Conservation (phyloP, 371 early-diverging fungal species). For the Rhizopus arrhizus region DNA sequence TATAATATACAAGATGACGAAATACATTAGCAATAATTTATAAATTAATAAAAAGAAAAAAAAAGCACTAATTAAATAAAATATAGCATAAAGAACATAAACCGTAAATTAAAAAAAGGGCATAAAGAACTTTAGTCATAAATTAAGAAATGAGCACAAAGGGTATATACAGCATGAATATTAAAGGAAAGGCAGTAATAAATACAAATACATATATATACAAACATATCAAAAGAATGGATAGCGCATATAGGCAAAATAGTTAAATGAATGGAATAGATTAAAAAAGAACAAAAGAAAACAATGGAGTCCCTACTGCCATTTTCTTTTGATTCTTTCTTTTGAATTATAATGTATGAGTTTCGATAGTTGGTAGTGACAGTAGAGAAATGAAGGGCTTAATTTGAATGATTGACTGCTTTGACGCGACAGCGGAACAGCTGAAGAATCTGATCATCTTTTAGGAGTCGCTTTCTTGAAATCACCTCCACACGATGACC, state of each 20-base stretch:
- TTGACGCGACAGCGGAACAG: slow-evolving; percentile 17
- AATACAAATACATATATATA: slow-evolving; percentile 9
- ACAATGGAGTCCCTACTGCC: slow-evolving; percentile 4
- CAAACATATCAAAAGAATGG: slow-evolving; percentile 14
- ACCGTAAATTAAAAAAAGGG: slow-evolving; percentile 1
- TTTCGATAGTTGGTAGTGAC: slow-evolving; percentile 14
- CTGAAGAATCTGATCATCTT: slow-evolving; percentile 16
- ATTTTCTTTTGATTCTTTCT: slow-evolving; percentile 15
- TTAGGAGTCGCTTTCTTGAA: slow-evolving; percentile 14
- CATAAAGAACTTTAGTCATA: slow-evolving; percentile 2
- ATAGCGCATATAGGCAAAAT: slow-evolving; percentile 13
- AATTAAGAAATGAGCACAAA: slow-evolving; percentile 13
- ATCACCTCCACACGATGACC: slow-evolving; percentile 17
- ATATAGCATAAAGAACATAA: slow-evolving; percentile 3
- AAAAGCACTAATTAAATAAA: slow-evolving; percentile 1
- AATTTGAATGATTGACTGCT: slow-evolving; percentile 17
- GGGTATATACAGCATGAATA: slow-evolving; percentile 16
- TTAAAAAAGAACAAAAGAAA: too few species aligned
- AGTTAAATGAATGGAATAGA: too few species aligned
- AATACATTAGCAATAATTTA: too few species aligned
- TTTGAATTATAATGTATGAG: slow-evolving; percentile 14
- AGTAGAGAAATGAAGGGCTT: slow-evolving; percentile 14
- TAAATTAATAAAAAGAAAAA: too few species aligned
- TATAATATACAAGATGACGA: too few species aligned
- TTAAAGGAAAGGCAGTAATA: slow-evolving; percentile 11